phyloP scores from a whole-genome alignment of 495 filamentous ascomycete genomes.

The Aspergillus ellipticus region DNA sequence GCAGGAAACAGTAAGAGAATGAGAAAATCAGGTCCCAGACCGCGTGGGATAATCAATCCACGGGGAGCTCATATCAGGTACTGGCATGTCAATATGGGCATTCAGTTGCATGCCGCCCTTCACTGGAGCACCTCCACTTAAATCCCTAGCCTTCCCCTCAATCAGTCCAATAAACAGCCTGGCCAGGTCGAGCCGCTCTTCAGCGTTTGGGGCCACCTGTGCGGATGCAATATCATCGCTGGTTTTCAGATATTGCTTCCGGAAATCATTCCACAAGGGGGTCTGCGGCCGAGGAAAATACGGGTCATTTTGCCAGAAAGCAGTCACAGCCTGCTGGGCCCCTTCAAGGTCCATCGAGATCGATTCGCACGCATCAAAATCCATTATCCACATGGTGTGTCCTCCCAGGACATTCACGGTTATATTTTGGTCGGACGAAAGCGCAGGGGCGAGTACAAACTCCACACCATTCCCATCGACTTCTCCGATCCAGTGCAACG shows the following conservation, averaged over 20 bases:
- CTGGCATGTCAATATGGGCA: too few relatives aligned
- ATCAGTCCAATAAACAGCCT: not conserved
- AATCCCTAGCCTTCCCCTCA: not conserved
- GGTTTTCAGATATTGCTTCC: conserved; percentile 12
- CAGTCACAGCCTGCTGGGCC: conserved; percentile 27
- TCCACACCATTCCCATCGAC: conserved; percentile 50
- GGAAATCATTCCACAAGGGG: conserved; percentile 31
- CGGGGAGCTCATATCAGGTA: too few relatives aligned
- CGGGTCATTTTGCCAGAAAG: conserved; percentile 40
- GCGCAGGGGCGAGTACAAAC: conserved; percentile 40
- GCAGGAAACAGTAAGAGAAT: too few relatives aligned
- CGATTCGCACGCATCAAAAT: conserved; percentile 40
- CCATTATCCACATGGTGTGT: conserved; percentile 40
- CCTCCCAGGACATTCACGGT: conserved; percentile 10
- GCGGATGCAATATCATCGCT: not conserved
- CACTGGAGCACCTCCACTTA: too few relatives aligned
- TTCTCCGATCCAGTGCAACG: conserved; percentile 39
- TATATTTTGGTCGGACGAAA: not conserved
- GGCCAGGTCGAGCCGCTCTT: not conserved
- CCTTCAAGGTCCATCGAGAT: conserved; percentile 32
- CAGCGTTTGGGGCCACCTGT: not conserved
- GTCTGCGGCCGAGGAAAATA: conserved; percentile 35
- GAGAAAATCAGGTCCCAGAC: too few relatives aligned
- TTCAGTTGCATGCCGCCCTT: too few relatives aligned
- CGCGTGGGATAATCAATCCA: too few relatives aligned